Percentiles rank a stretch among this genome's conserved stretches.
Conservation (phyloP, 305 asterid genomes). For the Solanum hybrid region DNA sequence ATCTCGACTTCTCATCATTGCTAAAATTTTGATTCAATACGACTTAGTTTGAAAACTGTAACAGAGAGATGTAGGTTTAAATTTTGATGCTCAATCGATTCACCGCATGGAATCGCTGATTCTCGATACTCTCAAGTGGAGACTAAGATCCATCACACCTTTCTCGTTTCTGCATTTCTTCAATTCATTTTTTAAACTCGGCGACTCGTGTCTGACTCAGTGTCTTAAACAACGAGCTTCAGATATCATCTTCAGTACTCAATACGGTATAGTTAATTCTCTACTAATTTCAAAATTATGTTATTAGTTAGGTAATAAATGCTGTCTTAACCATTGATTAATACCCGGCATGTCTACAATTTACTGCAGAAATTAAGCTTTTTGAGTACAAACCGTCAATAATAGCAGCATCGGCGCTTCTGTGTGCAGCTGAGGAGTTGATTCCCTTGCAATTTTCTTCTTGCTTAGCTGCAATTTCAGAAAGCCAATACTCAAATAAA, state of each 20-base stretch:
- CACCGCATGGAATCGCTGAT: constrained; percentile 51
- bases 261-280: constrained; percentile 26
- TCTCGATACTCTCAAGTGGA: constrained; percentile 45
- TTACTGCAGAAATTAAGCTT: constrained; percentile 32
- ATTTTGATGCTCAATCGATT: constrained; percentile 30
- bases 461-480: constrained; percentile 19
- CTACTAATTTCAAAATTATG: not conserved
- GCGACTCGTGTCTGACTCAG: constrained; percentile 20
- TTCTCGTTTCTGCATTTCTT: constrained; percentile 51
- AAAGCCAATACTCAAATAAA: constrained; percentile 24
- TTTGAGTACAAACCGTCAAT: constrained; percentile 40
- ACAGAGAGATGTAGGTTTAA: constrained; percentile 40
- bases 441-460: constrained; percentile 24
- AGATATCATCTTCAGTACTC: constrained; percentile 32
- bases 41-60: not conserved
- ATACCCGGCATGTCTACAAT: not conserved
- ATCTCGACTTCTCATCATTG: not conserved
- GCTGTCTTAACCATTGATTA: not conserved
- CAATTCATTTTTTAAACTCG: constrained; percentile 19
- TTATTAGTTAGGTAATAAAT: not conserved
- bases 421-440: constrained; percentile 36
- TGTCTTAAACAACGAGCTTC: constrained; percentile 33
- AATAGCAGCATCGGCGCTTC: constrained; percentile 50
- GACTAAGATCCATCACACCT: constrained; percentile 60
- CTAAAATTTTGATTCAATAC: not conserved